A percentile compares a stretch with the other conserved stretches of the same genome.
Evolutionary conservation across 495 filamentous ascomycete genomes (phyloP).

Genomic region (Penicillium subrubescens): DNA sequence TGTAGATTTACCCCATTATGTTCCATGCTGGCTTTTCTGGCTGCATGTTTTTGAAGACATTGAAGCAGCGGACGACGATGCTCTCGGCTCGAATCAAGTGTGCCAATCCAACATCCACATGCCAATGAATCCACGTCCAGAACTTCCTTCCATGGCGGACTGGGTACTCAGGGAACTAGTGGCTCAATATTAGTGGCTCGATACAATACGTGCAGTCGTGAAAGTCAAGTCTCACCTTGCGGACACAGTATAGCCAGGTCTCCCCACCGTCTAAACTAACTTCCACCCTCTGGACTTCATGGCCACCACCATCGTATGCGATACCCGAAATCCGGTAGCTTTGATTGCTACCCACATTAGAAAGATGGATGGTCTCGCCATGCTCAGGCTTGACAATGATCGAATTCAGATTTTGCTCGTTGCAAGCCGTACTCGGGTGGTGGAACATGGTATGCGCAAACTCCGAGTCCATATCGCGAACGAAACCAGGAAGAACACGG

Average conservation of each 20-base stretch:
- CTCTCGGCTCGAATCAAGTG: slow-evolving; percentile 3
- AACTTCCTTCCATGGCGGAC: slow-evolving; percentile 1
- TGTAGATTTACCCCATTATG: slow-evolving; percentile 2
- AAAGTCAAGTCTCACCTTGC: not conserved
- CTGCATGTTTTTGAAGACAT: slow-evolving; percentile 1
- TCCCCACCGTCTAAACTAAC: slow-evolving; percentile 1
- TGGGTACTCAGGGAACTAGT: slow-evolving; percentile 1
- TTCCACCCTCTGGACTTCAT: slow-evolving; percentile 3
- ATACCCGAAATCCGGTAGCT: not conserved
- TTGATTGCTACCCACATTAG: not conserved
- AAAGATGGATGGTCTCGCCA: not conserved
- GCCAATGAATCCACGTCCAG: slow-evolving; percentile 5
- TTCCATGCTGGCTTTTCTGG: not conserved
- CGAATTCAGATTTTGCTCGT: slow-evolving; percentile 4
- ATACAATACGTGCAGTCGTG: not conserved
- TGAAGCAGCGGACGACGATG: slow-evolving; percentile 2
- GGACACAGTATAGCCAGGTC: slow-evolving; percentile 1
- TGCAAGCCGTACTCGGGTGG: not conserved
- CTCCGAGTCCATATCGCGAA: slow-evolving; percentile 3
- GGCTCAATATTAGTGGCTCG: not conserved
- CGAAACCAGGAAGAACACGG: not conserved
- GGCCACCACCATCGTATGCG: not conserved
- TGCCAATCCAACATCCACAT: not conserved
- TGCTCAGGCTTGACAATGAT: slow-evolving; percentile 7
- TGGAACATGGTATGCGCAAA: not conserved